phyloP scores from a whole-genome alignment of 176 grass and related monocot genomes.

The Avena sativa region DNA sequence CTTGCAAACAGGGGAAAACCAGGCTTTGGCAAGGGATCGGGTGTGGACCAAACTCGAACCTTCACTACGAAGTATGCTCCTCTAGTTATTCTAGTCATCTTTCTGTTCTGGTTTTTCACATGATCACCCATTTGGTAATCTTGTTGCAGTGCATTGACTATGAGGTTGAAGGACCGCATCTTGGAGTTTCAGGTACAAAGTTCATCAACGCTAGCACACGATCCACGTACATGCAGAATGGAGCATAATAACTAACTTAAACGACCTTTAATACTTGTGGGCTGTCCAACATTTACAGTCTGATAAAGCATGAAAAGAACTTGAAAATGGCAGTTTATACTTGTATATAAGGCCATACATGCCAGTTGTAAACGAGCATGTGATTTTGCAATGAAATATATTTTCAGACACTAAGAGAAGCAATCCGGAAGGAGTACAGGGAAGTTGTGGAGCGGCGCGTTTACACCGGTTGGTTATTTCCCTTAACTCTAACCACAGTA shows the following conservation, averaged over 20 bases:
- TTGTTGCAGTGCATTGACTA: slow-evolving; percentile 65
- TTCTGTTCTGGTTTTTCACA: slow-evolving; percentile 27
- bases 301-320: neutral
- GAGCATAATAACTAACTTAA: neutral
- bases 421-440: slow-evolving; percentile 77
- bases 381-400: neutral
- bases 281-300: neutral
- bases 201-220: neutral
- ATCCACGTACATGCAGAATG: neutral
- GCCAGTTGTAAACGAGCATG: neutral
- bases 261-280: neutral
- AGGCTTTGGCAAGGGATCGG: slow-evolving; percentile 63
- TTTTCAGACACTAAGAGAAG: slow-evolving; percentile 69
- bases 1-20: slow-evolving; percentile 63
- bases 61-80: slow-evolving; percentile 63
- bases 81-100: neutral
- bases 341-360: neutral
- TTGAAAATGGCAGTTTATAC: slow-evolving; percentile 1
- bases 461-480: slow-evolving; percentile 69
- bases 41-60: slow-evolving; percentile 60
- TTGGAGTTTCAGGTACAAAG: slow-evolving; percentile 72
- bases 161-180: slow-evolving; percentile 68
- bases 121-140: slow-evolving; percentile 18
- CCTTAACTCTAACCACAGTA: neutral
- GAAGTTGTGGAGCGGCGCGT: slow-evolving; percentile 76